Conservation (phyloP, 1,139 yeast species). For the Taphrina confusa region DNA sequence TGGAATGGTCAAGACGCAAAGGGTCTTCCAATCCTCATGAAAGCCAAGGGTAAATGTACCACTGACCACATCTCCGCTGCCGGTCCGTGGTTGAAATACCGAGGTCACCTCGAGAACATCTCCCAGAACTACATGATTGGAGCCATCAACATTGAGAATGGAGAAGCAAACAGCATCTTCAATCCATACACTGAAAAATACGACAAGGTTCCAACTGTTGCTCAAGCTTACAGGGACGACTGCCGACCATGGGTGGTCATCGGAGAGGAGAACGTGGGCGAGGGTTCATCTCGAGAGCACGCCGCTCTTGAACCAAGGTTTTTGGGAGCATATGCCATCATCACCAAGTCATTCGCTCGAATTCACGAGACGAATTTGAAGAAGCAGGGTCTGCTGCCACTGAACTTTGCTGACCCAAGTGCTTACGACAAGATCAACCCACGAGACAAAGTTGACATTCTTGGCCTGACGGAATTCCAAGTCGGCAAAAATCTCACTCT, state of each 20-base stretch:
- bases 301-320: slow-evolving; percentile 99
- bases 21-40: slow-evolving; percentile 88
- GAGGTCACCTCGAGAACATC: slow-evolving; percentile 99
- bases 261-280: slow-evolving; percentile 99
- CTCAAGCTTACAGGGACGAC: slow-evolving; percentile 84
- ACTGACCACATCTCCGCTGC: slow-evolving; percentile 99
- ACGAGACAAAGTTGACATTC: slow-evolving; percentile 82
- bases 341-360: slow-evolving; percentile 97
- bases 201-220: slow-evolving; percentile 95
- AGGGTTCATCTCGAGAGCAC: slow-evolving; percentile 99
- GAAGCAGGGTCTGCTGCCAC: slow-evolving; percentile 97
- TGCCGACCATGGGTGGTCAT: slow-evolving; percentile 78
- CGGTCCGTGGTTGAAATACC: slow-evolving; percentile 99
- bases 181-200: slow-evolving; percentile 90
- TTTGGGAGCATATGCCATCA: slow-evolving; percentile 97
- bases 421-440: slow-evolving; percentile 95
- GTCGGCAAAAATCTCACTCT: slow-evolving; percentile 88
- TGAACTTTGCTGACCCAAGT: slow-evolving; percentile 82
- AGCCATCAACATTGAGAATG: slow-evolving; percentile 95
- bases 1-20: slow-evolving; percentile 97
- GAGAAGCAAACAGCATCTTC: slow-evolving; percentile 87
- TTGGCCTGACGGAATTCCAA: slow-evolving; percentile 81
- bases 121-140: slow-evolving; percentile 99
- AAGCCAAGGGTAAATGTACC: slow-evolving; percentile 97
- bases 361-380: slow-evolving; percentile 92